Percentiles rank a stretch among this genome's conserved stretches.
Conservation (phyloP, 805 yeast species). For the Kodamaea leandrae region DNA sequence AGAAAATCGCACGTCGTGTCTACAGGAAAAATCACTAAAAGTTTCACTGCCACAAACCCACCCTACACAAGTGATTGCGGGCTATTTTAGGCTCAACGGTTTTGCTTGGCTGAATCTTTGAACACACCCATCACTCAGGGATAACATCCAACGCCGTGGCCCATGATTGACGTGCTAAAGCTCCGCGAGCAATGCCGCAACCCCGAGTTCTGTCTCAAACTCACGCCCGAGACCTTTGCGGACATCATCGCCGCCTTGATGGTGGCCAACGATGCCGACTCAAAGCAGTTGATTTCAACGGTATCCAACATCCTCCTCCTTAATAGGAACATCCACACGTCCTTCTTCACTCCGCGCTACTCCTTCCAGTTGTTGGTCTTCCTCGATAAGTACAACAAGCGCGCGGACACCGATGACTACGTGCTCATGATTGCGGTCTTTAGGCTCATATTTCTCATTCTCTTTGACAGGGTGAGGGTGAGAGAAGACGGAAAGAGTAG, state of each 20-base stretch:
- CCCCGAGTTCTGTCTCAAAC: constrained; percentile 16
- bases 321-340: constrained; percentile 20
- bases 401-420: constrained; percentile 11
- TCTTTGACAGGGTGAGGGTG: constrained; percentile 20
- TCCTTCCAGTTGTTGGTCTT: constrained; percentile 13
- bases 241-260: constrained; percentile 6
- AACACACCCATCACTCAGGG: too few relatives aligned
- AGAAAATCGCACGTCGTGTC: too few relatives aligned
- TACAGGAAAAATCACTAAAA: too few relatives aligned
- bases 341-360: constrained; percentile 19
- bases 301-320: constrained; percentile 26
- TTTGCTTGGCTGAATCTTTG: too few relatives aligned
- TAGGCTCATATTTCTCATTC: constrained; percentile 24
- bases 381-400: constrained; percentile 6
- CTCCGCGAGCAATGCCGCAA: constrained; percentile 16
- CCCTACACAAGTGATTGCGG: too few relatives aligned
- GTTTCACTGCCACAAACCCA: too few relatives aligned
- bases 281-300: constrained; percentile 19
- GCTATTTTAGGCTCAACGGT: too few relatives aligned
- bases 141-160: too few relatives aligned
- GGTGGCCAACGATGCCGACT: constrained; percentile 1
- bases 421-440: constrained; percentile 20
- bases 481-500: neutral
- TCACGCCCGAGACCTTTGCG: constrained; percentile 6
- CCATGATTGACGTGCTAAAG: constrained; percentile 7